Base-by-base conservation (phyloP, 2,329 filamentous ascomycete genomes). In the Trichocomaceae sp. region DNA sequence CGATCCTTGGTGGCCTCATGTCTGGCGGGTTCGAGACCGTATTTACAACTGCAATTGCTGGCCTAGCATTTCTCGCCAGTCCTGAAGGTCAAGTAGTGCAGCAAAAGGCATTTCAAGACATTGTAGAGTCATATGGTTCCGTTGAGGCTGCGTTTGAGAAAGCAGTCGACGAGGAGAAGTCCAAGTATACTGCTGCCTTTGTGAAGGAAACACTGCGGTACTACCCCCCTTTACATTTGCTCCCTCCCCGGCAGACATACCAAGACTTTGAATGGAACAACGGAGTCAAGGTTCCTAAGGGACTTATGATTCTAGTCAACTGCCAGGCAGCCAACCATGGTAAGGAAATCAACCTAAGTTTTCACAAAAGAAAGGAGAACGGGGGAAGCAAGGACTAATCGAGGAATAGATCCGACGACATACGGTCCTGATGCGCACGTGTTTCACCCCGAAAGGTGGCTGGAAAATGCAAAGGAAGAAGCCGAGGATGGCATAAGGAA, bases 1-100 rank as follows among this genome's bases (percentile, higher is more conserved):
- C 60, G 22, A 62, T 62, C 13, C 54, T 62, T 9, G 58, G 60
- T 33, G 61, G 59, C 17, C 56, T 62, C 20, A 62, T 62, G 60
- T 62, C 61, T 10, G 61, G 61, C 23, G 61, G 61, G 1, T 62
- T 62, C 46, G 61, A 62, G 47, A 62, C 61, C 13, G 35, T 51
- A 10, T 53, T 62, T 23, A 52, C 60, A 13, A 62, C 61, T 12
- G 60, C 61, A 5, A 62, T 62, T 46, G 58, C 58, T 19, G 58
- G 57, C 12, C 58, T 60, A n/a, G 59, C 58, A 23, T 59, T 58
- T 26, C 42, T 62, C n/a, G 52, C 60, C 12, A 55, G 54, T 4
- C 49, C 57, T 4, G 52, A 52, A 33, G 60, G 61, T 26, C 58
- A 62, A 45, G 12, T 2, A 8, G 42, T 59, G 6, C 59, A 62